Evolutionary conservation across 495 filamentous ascomycete species (phyloP), one percentile per base, ranked within the genome.

Genomic region (Aspergillus bridgeri): DNA sequence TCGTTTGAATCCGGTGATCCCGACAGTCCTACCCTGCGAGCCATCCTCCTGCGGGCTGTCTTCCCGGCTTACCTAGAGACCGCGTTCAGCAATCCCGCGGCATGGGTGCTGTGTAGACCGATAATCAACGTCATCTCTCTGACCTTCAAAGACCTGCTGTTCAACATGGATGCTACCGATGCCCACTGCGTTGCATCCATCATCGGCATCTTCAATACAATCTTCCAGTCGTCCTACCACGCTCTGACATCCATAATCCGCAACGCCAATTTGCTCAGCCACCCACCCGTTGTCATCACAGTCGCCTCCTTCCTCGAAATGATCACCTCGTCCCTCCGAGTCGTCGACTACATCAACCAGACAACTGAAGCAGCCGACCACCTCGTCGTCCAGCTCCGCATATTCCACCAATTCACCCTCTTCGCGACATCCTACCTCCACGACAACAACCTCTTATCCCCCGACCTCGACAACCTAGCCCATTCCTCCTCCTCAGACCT

Each of bases 41-140:
- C 75, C 11, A 79, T 83, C 19, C 70, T 90, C 19, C 57, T 89
- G 17, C 77, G 80, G 53, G 75, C 72, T 44, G 74, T 89, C 22
- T 83, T 89, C 60, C 86, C 87, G n/a, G 81, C 80, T 5, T 90
- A 89, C 61, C 70, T 89, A 25, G 78, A 83, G 54, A 59, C 65
- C 6, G 66, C 78, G 7, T 79, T 88, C 54, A 65, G 60, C 24
- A 76, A 76, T 15, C 57, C 75, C 1, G 75, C 76, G 29, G 83
- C 83, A 6, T 86, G 84, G 82, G 73, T 90, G 27, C 66, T 88
- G 15, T 75, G 78, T 23, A 63, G 71, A 21, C 86, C 87, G 1
- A 70, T 88, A 18, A 63, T 89, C 24, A 65, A 79, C 43, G 82
- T 82, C 3, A 68, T 78, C 25, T 65, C 66, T 4, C 66, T 67